Base-by-base conservation (phyloP, 176 grass and related monocot genomes). In the Lolium perenne region DNA sequence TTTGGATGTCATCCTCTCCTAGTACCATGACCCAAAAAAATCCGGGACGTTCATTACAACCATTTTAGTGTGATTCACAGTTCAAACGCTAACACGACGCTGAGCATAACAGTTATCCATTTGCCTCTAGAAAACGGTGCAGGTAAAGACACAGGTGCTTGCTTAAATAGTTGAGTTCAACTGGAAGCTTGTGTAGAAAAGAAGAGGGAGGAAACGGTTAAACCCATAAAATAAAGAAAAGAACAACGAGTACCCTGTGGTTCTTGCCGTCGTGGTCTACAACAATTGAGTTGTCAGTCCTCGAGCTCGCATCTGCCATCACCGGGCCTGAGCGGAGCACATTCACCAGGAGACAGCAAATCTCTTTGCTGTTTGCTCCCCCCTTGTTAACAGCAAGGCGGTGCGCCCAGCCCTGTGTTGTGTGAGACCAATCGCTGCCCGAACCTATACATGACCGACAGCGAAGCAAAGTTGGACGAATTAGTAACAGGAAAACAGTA, bases 231-330 rank as follows among this genome's bases (percentile, higher is more conserved):
- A 35, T 35, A 43, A 82, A 58, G 32, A 11, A 11, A 56, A 29
- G 40, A 20, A 86, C 11, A 63, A 51, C 21, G 32, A 86, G 73
- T 60, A 95, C 93, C 90, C 9, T 88, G 5, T 78, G 80, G 51
- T 84, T 88, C 86, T 86, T 95, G 73, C 90, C 83, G 77, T 86
- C 80, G 49, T 87, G 83, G 75, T 95, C 93, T 71, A 92, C 65
- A 88, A 92, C 90, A 67, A 71, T 86, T n/a, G 93, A 95, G 7
- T 86, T 95, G 85, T 92, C 90, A 81, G 93, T 95, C 83, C 88
- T 80, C 10, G 90, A 91, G 25, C 93, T 92, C 25, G 82, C 90
- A 88, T 90, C 93, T 56, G 90, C 90, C 93, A 95, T 95, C 67
- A 89, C 83, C 51, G 18, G 80, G 71, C 88, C 48, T 80, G 53